Evolutionary conservation across 2,329 filamentous ascomycete species (phyloP), one percentile per base, ranked within the genome.

Genomic region (Byssothecium circinans): DNA sequence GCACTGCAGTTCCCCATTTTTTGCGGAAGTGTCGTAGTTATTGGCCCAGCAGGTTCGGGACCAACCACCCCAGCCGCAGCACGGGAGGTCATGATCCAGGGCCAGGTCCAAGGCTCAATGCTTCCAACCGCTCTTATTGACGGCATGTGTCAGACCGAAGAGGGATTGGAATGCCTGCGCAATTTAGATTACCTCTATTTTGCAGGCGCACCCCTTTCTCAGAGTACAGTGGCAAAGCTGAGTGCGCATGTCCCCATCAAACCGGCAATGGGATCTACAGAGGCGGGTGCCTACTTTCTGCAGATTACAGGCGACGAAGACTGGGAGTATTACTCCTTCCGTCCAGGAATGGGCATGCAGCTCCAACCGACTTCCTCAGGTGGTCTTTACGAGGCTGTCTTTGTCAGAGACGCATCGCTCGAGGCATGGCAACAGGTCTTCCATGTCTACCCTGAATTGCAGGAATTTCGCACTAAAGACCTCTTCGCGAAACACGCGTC

Each of bases 381-480:
- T 8, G 37, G 45, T 19, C 11, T 51, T 19, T 45, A 57, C 30
- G 55, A 58, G 41, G 35, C 45, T 2, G 51, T 54, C 6, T 45
- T 54, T 18, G 33, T 48, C 3, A 25, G 45, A 14, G 49, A 47
- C 3, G 37, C 43, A 12, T 34, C 39, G 14, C 17, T 47, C 3
- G 50, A 45, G 12, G 12, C 22, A n/a, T 58, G 47, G 42, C 60
- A 63, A 41, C 52, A 54, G 19, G 47, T 59, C 32, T 65, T 67
- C 47, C 45, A 57, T 11, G 48, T 58, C 7, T 62, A 60, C 40
- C 58, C 62, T 2, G 57, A 63, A 4, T 25, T 49, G 11, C 19
- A 59, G 1, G 53, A 54, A 41, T 62, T 50, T 29, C 53, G 47
- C 10, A 60, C 61, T 6, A 58, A 55, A 23, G 64, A 66, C 40